These are phyloP conservation scores for Dichomitus squalens DNA, from an alignment of 1,284 basidiomycete species.

Conservation along the genomic window DNA sequence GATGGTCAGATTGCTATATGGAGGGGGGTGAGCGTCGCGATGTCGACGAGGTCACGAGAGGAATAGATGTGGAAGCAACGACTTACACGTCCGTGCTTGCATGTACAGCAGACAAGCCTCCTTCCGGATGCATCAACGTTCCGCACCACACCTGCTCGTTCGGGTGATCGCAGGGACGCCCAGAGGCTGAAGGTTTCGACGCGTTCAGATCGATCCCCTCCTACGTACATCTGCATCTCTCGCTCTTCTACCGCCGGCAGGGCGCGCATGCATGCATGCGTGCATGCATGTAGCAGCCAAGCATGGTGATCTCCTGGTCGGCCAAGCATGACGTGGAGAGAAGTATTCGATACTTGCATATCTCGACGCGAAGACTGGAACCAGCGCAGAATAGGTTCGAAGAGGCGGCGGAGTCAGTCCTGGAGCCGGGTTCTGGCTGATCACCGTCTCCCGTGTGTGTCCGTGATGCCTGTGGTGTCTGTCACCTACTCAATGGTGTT, in stretches of 20 bases:
- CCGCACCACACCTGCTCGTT: background rate
- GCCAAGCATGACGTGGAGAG: background rate
- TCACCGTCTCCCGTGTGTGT: background rate
- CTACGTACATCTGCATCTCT: no score
- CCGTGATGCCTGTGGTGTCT: background rate
- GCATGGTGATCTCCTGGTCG: background rate
- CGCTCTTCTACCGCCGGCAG: no score
- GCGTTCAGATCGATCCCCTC: no score
- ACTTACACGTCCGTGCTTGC: background rate
- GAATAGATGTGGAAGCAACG: background rate
- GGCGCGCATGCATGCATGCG: no score
- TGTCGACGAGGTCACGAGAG: background rate
- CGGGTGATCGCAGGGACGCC: background rate
- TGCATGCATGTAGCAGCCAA: background rate
- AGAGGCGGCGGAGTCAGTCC: background rate
- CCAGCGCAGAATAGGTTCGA: background rate
- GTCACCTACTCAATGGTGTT: no score
- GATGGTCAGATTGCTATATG: background rate
- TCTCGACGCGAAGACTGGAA: background rate
- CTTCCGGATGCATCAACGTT: background rate
- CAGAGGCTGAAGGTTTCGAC: no score
- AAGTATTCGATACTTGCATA: background rate
- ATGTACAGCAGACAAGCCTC: background rate
- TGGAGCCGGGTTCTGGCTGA: background rate
- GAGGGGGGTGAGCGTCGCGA: background rate